Base-by-base conservation (phyloP, 495 filamentous ascomycete genomes). In the Hyaloscypha variabilis region DNA sequence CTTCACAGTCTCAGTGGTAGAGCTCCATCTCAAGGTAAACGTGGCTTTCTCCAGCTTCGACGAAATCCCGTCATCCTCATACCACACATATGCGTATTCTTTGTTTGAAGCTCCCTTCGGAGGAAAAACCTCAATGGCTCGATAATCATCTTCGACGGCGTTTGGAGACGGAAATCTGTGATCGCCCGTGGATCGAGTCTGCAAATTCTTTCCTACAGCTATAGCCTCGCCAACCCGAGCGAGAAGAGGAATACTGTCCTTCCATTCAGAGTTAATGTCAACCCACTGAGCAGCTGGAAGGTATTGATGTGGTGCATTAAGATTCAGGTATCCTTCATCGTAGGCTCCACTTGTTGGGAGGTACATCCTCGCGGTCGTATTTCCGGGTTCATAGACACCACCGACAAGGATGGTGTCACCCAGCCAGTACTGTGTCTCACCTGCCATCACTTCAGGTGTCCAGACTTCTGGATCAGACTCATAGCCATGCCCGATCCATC, bases 361-460 rank as follows among this genome's bases (percentile, higher is more conserved):
- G 63, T 91, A 91, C 24, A 91, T 73, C 23, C 78, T 79, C 4
- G 83, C 83, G 26, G 68, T 77, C 26, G 69, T 78, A 23, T 79
- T 73, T 11, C 83, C 86, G 1, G 85, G 76, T 69, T 88, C 79
- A 71, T 88, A 90, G 8, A 91, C 86, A 21, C 88, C 87, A 6
- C 85, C 85, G 25, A 91, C 79, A 4, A 91, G 77, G 6, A 91
- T 74, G n/a, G 80, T 79, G 68, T 89, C 85, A 14, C 88, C 87
- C 62, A 91, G 83, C 88, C 88, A 91, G 77, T 87, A 91, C 68
- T 91, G 87, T 29, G 83, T 82, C 42, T 90, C 88, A 17, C 87
- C 86, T 3, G 77, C 75, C 58, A 85, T 76, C 5, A 80, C 57
- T 62, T 81, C 78, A 30, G 70, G 76, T 6, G 72, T 83, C 88